phyloP scores from a whole-genome alignment of 2,329 filamentous ascomycete genomes.

The Trichoderma sp. region DNA sequence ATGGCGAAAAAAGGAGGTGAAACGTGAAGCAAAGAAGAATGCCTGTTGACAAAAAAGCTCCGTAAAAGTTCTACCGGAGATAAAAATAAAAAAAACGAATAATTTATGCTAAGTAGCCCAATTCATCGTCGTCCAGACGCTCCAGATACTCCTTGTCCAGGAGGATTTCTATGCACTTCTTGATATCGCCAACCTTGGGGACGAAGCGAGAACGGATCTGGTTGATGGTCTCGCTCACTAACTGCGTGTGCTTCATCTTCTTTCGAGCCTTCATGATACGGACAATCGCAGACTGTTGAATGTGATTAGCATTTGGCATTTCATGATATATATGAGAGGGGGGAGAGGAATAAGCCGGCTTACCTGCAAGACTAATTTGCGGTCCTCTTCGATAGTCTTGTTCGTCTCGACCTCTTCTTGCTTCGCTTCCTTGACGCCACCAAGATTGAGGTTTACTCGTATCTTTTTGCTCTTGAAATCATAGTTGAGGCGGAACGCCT shows the following conservation, averaged over 20 bases:
- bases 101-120: slow-evolving; percentile 85
- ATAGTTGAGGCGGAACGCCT: slow-evolving; percentile 83
- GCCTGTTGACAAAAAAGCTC: slow-evolving; percentile 8
- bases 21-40: background rate
- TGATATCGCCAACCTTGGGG: slow-evolving; percentile 93
- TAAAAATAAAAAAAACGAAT: background rate
- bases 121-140: slow-evolving; percentile 88
- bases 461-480: slow-evolving; percentile 99
- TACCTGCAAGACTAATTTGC: slow-evolving; percentile 96
- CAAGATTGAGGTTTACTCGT: slow-evolving; percentile 93
- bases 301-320: background rate
- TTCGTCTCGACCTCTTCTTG: slow-evolving; percentile 96
- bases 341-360: slow-evolving; percentile 38
- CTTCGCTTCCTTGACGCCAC: slow-evolving; percentile 93
- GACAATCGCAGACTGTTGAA: slow-evolving; percentile 87
- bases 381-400: slow-evolving; percentile 98
- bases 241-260: slow-evolving; percentile 95
- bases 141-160: slow-evolving; percentile 99
- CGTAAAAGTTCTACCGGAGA: slow-evolving; percentile 5
- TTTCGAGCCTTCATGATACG: slow-evolving; percentile 99
- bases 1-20: background rate
- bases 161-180: slow-evolving; percentile 98
- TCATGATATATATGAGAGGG: background rate
- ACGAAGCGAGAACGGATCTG: slow-evolving; percentile 93
- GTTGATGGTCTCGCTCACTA: slow-evolving; percentile 92